phyloP scores from a whole-genome alignment of 2,329 filamentous ascomycete genomes.

The Neonectria hederae region DNA sequence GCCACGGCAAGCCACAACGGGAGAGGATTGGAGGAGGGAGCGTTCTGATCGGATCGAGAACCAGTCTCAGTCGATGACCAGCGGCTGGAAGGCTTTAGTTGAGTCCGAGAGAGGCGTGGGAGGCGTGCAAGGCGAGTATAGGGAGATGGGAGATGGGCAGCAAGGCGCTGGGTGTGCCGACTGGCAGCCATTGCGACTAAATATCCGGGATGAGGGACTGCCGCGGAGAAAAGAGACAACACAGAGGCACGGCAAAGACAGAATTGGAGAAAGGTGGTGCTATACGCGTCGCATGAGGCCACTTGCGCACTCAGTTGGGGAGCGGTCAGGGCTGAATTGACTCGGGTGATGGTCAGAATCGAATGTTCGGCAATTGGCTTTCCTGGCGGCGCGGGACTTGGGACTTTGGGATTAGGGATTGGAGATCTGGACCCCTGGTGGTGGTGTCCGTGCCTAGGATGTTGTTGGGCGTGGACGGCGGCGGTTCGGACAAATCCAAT shows the following conservation, averaged over 20 bases:
- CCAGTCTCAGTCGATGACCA: slow-evolving; percentile 40
- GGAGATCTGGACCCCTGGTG: slow-evolving; percentile 5
- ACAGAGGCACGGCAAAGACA: slow-evolving; percentile 23
- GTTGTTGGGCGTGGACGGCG: slow-evolving; percentile 11
- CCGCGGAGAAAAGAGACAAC: slow-evolving; percentile 4
- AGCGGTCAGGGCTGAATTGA: slow-evolving; percentile 37
- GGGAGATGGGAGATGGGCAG: slow-evolving; percentile 42
- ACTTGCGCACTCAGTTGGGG: slow-evolving; percentile 32
- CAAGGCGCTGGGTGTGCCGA: slow-evolving; percentile 44
- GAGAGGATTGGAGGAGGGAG: slow-evolving; percentile 31
- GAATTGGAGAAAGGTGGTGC: slow-evolving; percentile 37
- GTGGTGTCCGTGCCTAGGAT: slow-evolving; percentile 4
- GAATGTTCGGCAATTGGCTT: slow-evolving; percentile 43
- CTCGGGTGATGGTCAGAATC: slow-evolving; percentile 43
- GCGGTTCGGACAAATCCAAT: slow-evolving; percentile 20
- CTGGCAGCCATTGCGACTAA: slow-evolving; percentile 45
- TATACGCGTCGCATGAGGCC: slow-evolving; percentile 35
- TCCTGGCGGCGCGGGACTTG: slow-evolving; percentile 8
- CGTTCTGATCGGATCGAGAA: slow-evolving; percentile 31
- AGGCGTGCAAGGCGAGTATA: slow-evolving; percentile 36
- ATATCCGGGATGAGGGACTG: slow-evolving; percentile 25
- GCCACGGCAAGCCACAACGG: slow-evolving; percentile 48
- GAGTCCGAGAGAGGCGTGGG: slow-evolving; percentile 34
- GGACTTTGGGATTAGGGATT: neutral
- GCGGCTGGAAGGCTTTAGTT: slow-evolving; percentile 42